Evolutionary conservation across 2,329 filamentous ascomycete species (phyloP).

Genomic region (Cryphonectria carpinicola): DNA sequence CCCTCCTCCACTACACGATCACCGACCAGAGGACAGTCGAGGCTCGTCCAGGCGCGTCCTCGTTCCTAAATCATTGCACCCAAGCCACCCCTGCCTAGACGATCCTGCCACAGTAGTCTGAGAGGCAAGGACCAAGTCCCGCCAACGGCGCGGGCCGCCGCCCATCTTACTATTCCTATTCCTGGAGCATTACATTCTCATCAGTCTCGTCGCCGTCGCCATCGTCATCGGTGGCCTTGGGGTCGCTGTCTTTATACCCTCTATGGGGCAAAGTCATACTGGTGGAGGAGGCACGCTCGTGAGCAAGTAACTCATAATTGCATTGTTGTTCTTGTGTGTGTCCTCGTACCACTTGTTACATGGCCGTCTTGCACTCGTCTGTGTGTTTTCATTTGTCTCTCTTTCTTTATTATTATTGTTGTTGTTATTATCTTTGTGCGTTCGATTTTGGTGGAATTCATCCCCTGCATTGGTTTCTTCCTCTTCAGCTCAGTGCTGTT

Average conservation of each 20-base stretch:
- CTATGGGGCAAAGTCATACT: neutral
- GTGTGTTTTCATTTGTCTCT: neutral
- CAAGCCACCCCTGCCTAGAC: neutral
- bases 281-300: neutral
- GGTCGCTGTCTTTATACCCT: neutral
- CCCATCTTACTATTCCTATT: neutral
- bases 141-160: slow-evolving; percentile 27
- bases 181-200: too few relatives aligned
- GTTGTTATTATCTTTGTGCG: neutral
- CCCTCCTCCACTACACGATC: neutral
- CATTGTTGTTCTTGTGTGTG: neutral
- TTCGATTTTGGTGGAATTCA: neutral
- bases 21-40: neutral
- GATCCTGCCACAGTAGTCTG: slow-evolving; percentile 15
- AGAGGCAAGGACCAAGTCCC: slow-evolving; percentile 8
- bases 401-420: neutral
- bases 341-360: neutral
- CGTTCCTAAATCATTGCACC: neutral
- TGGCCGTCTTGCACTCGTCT: neutral
- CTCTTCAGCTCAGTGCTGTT: neutral
- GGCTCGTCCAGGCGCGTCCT: neutral
- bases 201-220: neutral
- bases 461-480: neutral
- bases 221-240: neutral
- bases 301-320: neutral